Percentiles rank a stretch among this genome's conserved stretches.
Evolutionary conservation across 768 basidiomycete genomes (phyloP).

Genomic region (Chlorophyllum brunneum): DNA sequence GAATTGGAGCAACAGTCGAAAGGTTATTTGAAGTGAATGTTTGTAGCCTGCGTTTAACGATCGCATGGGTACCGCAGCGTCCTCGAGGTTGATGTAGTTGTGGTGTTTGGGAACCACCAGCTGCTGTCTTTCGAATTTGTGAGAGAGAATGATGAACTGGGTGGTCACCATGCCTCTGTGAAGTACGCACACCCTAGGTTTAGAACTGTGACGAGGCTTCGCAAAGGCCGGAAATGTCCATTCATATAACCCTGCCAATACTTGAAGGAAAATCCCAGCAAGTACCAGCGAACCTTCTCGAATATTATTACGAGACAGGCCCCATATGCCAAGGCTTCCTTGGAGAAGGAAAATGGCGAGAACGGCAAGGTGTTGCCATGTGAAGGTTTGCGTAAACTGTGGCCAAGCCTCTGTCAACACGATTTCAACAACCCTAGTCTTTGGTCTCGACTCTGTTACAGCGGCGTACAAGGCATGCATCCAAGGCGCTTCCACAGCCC

Average conservation of each 20-base stretch:
- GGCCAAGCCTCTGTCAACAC: neutral
- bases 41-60: neutral
- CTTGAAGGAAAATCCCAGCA: neutral
- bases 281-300: neutral
- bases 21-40: neutral
- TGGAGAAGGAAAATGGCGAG: neutral
- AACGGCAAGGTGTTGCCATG: neutral
- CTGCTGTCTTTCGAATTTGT: neutral
- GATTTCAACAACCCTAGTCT: neutral
- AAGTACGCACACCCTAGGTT: neutral
- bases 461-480: neutral
- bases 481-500: neutral
- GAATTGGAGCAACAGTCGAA: neutral
- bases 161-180: neutral
- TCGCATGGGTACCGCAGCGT: neutral
- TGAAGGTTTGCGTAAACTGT: neutral
- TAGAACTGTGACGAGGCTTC: neutral
- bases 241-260: neutral
- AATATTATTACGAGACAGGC: neutral
- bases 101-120: neutral
- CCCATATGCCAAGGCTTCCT: neutral
- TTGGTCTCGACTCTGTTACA: neutral
- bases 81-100: conserved; percentile 6
- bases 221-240: neutral
- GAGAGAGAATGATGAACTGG: neutral